Base-by-base conservation (phyloP, 768 basidiomycete species). In the Leccinellum luteum region DNA sequence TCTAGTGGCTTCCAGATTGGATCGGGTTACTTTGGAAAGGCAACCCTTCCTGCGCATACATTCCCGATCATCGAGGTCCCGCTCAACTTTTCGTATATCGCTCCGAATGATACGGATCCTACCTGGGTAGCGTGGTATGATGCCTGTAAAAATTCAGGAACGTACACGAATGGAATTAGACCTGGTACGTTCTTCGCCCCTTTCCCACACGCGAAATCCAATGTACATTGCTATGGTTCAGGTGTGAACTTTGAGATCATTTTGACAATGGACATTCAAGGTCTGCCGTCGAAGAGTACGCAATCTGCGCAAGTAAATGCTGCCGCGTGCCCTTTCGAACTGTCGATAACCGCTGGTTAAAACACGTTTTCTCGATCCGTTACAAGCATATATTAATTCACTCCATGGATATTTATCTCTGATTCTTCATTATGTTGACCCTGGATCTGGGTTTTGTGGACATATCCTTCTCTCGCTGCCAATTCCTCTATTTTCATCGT, bases 101-200 rank as follows among this genome's bases (percentile, higher is more conserved):
- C 87, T 0, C 76, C 82, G 12, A 97, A 98, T 67, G 79, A 82
- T 47, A 83, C 87, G 5, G 94, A 98, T 73, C 76, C 80, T 34
- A 96, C 94, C 21, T 98, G 94, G 89, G 67, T 69, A 7, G 84
- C 83, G 54, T 90, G 88, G 85, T 89, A 94, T 69, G 77, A 87
- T 56, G 87, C 82, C 6, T 94, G 92, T 76, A 81, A 80, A 74
- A 87, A 92, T 68, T 66, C 71, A 41, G 77, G 71, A 35, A 66
- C 83, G 30, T 82, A 75, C 69, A 32, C 69, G 3, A 73, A 74
- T 66, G 83, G 81, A n/a, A 74, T 70, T 48, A 83, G 86, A 54
- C 84, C 81, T 55, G 79, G 86, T 92, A 66, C 31, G 87, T 79
- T 60, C 32, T 31, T 6, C 38, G 13, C 54, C 50, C 23, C 30